A percentile compares a stretch with the other conserved stretches of the same genome.
Evolutionary conservation across 192 early-diverging fungal species (phyloP).

Genomic region (Phycomyces blakesleeanus): DNA sequence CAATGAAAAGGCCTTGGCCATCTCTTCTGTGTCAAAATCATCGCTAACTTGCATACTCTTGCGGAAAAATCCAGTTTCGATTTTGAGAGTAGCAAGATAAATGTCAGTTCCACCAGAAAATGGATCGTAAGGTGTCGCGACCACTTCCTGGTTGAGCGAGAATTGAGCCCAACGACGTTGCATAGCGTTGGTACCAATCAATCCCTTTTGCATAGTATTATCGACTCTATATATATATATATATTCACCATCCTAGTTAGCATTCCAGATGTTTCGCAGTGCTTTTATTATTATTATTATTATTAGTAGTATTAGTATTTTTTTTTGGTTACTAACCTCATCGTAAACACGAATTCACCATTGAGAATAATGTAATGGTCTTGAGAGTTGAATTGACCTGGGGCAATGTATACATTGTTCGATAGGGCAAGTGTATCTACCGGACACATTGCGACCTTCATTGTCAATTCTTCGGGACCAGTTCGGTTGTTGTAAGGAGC

Average conservation of each 20-base stretch:
- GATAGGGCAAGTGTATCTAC: constrained; percentile 50
- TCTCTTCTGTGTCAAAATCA: constrained; percentile 70
- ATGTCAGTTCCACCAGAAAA: constrained; percentile 34
- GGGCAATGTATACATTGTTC: constrained; percentile 75
- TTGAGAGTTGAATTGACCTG: constrained; percentile 64
- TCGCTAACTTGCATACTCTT: constrained; percentile 49
- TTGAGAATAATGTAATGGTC: constrained; percentile 75
- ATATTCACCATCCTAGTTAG: too few relatives aligned
- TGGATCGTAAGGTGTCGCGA: constrained; percentile 63
- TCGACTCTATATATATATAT: constrained; percentile 40
- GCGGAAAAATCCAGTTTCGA: constrained; percentile 58
- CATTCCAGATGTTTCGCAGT: too few relatives aligned
- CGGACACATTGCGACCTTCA: constrained; percentile 45
- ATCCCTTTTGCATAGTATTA: constrained; percentile 39
- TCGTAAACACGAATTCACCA: constrained; percentile 76
- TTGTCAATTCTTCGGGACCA: constrained; percentile 1
- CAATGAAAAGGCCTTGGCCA: constrained; percentile 56
- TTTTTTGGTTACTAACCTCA: constrained; percentile 46
- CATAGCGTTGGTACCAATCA: constrained; percentile 49
- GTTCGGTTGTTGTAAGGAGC: too few relatives aligned
- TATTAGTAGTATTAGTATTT: neutral
- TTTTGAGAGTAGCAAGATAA: constrained; percentile 44
- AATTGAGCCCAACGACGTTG: constrained; percentile 68
- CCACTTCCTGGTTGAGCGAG: constrained; percentile 58
- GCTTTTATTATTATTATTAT: too few relatives aligned